Evolutionary conservation across 2,329 filamentous ascomycete species (phyloP).

Genomic region (Alternaria triticina): DNA sequence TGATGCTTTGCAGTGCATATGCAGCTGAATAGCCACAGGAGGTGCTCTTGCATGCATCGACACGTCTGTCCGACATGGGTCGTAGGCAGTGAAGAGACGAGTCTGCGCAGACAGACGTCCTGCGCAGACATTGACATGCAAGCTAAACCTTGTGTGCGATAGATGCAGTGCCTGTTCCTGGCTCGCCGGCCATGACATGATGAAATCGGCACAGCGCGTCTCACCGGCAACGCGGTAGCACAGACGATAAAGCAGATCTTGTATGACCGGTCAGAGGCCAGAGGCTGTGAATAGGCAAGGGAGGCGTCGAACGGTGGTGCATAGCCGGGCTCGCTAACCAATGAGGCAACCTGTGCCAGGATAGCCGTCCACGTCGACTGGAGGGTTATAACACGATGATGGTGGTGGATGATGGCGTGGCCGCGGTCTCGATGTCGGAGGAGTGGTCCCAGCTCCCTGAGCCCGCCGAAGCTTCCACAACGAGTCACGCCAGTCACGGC

Average conservation of each 20-base stretch:
- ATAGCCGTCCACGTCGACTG: background rate
- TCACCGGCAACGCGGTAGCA: conserved; percentile 32
- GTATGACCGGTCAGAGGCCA: conserved; percentile 36
- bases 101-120: background rate
- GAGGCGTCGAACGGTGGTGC: conserved; percentile 24
- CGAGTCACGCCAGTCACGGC: background rate
- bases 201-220: conserved; percentile 12
- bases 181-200: conserved; percentile 12
- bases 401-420: background rate
- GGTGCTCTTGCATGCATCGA: background rate
- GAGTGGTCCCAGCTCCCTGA: background rate
- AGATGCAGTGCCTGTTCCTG: conserved; percentile 1
- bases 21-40: background rate
- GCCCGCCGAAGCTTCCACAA: conserved; percentile 3
- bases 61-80: background rate
- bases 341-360: conserved; percentile 18
- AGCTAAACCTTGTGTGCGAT: background rate
- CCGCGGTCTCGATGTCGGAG: background rate
- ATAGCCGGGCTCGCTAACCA: conserved; percentile 10
- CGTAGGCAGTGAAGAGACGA: conserved; percentile 8
- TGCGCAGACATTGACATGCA: background rate
- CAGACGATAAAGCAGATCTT: conserved; percentile 23
- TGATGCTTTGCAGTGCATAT: conserved; percentile 8
- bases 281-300: background rate
- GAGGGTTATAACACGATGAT: background rate